Base-by-base conservation (phyloP, 1,139 yeast genomes). In the Debaryomyces robertsiae region DNA sequence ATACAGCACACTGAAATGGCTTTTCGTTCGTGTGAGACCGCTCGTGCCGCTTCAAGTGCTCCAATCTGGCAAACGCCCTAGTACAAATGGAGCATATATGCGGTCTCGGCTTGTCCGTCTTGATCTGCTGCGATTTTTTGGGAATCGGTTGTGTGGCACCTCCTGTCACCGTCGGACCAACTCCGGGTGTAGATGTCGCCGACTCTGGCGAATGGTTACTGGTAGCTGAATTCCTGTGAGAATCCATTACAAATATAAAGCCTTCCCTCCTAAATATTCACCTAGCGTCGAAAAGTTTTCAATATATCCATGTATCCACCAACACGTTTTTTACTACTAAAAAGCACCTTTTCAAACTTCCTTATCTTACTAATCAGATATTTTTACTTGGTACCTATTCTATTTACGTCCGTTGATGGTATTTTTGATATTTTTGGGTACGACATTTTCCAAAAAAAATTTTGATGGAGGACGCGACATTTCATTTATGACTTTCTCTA, bases 21-120 rank as follows among this genome's bases (percentile, higher is more conserved):
- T 91, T 93, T 62, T 93, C 98, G 62, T 91, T 90, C 7, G 98
- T 93, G 61, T 93, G 98, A 2, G 95, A 84, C 34, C 98, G 72
- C 58, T 91, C 95, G 57, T 93, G 99, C 44, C 99, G 81, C 60
- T 90, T 86, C 53, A 93, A 75, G 63, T 93, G 99, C 63, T 93
- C 98, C 43, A 89, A 74, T 33, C 99, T 75, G 3, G 97, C 98
- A 73, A 93, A 93, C 2, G 96, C 96, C 47, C 98, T 75, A 0
- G 97, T 89, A 63, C 98, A 93, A n/a, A 88, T 87, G 4, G 83
- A 73, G 60, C 98, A 93, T 19, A 87, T 79, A 57, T 88, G 95
- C 3, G 96, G 96, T 45, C 98, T 72, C 6, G 98, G 98, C 60
- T 89, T 89, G 14, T 90, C 94, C 16, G 87, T 88, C 61, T 89